Base-by-base conservation (phyloP, 2,329 filamentous ascomycete species). In the Trichoderma koningii region DNA sequence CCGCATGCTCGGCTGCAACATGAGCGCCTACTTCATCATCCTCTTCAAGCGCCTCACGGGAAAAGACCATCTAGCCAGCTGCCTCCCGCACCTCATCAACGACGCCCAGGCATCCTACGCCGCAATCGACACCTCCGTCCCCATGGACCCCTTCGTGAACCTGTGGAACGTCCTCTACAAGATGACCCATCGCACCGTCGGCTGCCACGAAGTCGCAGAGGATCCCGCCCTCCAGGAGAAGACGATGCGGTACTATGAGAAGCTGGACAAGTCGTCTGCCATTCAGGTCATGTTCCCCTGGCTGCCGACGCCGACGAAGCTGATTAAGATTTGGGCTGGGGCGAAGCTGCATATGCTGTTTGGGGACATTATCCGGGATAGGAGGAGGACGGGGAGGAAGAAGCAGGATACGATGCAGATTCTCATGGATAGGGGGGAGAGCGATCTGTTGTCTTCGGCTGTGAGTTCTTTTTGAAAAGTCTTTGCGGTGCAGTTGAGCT, bases 151-250 rank as follows among this genome's bases (percentile, higher is more conserved):
- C 0, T 86, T 87, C 69, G 78, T 84, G 42, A 77, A 78, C 70
- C 75, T 86, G 53, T 85, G 85, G 70, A 72, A 76, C 6, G 75
- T 84, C 63, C 77, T 87, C 1, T 87, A 82, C 72, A 78, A 81
- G 69, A 76, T 87, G n/a, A 87, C 83, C 4, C 85, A 86, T 75
- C 80, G 85, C 14, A 82, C 79, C 5, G 77, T 87, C 1, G 84
- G 82, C 7, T 79, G 79, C 59, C 75, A 80, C 38, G 85, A 87
- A 48, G 80, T 87, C 28, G 84, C 83, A 15, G 76, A 83, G 3
- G 75, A 83, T 56, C 76, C 77, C 0, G 68, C 67, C 6, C 70
- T 82, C 21, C 69, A 83, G 3, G 73, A 72, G n/a, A 73, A 77
- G 44, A 79, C 78, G 2, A 74, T 86, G 15, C 65, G 71, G 15